These are phyloP conservation scores for Waltiozyma sp. DNA, from an alignment of 1,139 yeast genomes.

Conservation along the genomic window DNA sequence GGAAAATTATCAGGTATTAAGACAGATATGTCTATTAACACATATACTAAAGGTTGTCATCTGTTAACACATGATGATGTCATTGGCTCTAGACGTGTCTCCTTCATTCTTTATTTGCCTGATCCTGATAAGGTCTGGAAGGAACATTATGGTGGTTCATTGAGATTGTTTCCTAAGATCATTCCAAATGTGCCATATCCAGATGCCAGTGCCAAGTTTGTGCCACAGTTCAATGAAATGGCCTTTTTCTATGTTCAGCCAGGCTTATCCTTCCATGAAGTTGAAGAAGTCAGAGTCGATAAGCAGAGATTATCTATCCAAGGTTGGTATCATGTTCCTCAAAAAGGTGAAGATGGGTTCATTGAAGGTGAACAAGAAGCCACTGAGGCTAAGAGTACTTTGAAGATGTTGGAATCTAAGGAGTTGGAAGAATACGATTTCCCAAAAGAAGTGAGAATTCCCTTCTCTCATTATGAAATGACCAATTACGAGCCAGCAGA, in stretches of 20 bases:
- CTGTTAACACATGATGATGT: conserved; percentile 94
- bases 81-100: conserved; percentile 87
- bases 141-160: conserved; percentile 82
- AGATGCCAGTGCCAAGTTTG: conserved; percentile 57
- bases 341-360: conserved; percentile 78
- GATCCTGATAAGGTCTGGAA: conserved; percentile 89
- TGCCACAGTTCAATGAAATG: conserved; percentile 92
- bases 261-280: conserved; percentile 93
- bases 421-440: conserved; percentile 73
- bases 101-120: conserved; percentile 85
- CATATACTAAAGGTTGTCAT: conserved; percentile 90
- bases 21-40: conserved; percentile 87
- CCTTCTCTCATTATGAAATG: conserved; percentile 20
- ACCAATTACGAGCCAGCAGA: conserved; percentile 12
- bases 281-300: conserved; percentile 89
- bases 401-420: conserved; percentile 70
- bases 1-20: conserved; percentile 84
- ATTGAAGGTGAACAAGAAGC: conserved; percentile 70
- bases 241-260: conserved; percentile 96
- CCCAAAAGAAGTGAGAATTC: conserved; percentile 41
- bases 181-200: conserved; percentile 85
- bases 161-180: conserved; percentile 76
- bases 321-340: conserved; percentile 99
- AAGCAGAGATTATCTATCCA: conserved; percentile 85
- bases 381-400: conserved; percentile 65